Base-by-base conservation (phyloP, 345 rosid species). In the Arabidopsis suecica region DNA sequence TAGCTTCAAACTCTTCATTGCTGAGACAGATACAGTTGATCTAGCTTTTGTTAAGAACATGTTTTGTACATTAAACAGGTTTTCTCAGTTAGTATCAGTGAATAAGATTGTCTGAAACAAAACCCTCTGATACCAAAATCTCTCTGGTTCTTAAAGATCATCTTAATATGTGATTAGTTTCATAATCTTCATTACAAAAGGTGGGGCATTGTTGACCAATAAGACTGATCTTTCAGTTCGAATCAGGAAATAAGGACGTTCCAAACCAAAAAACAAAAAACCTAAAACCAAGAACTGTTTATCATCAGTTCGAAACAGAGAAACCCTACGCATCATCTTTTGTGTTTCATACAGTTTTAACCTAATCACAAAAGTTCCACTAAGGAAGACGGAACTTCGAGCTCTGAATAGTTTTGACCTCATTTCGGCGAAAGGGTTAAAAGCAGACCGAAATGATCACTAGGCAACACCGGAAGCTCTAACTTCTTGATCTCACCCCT, bases 391-490 rank as follows among this genome's bases (percentile, higher is more conserved):
- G 8, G 55, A 71, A 63, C 76, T 47, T 49, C 55, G 9, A 71
- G 72, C 67, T 57, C 55, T 9, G 3, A 64, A 2, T 38, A 45
- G 60, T 55, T 23, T 59, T 50, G 36, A 6, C 28, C 59, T 78
- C 81, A 78, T 30, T 78, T 78, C 1, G 81, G 81, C 41, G 4
- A 79, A 76, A 95, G 68, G 28, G 97, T 90, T 62, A 95, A 81
- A 65, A 95, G 91, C 85, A 95, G 77, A 45, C 98, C 99, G 58
- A 88, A 95, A 73, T 95, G 99, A 79, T 95, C 97, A 44, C 99
- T 92, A 12, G 99, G 98, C 80, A 92, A 76, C 77, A 95, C 98
- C 2, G 99, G 99, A 33, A 95, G 93, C 80, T 84, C 90, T 71
- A 95, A 56, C 74, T 30, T 51, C 79, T 86, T 84, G 16, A 78